Percentiles rank a stretch among this genome's conserved stretches.
Conservation (phyloP, 352 stramenopile species). For the Phytophthora lateralis region DNA sequence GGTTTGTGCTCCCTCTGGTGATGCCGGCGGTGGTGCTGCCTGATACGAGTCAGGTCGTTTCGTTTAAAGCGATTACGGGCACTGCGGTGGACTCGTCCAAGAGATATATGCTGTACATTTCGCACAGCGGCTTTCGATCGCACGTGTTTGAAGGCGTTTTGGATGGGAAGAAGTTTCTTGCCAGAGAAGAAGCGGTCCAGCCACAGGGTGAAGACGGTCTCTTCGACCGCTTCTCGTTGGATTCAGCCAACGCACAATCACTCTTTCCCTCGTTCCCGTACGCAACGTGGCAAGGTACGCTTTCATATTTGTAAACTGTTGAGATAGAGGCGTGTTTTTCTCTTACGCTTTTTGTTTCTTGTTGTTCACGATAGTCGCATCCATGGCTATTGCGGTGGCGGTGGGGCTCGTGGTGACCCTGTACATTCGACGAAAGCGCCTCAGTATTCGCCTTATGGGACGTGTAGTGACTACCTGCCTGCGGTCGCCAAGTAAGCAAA, state of each 20-base stretch:
- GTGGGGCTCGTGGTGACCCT: slow-evolving; percentile 56
- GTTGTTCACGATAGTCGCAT: slow-evolving; percentile 43
- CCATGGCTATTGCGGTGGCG: slow-evolving; percentile 48
- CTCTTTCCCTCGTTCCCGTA: slow-evolving; percentile 51
- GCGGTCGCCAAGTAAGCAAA: slow-evolving; percentile 14
- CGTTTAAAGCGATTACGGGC: slow-evolving; percentile 41
- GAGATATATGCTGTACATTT: slow-evolving; percentile 63
- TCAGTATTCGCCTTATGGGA: slow-evolving; percentile 20
- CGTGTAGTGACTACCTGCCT: slow-evolving; percentile 27
- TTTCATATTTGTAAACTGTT: background rate
- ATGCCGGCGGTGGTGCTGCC: slow-evolving; percentile 37
- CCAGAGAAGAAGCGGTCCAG: slow-evolving; percentile 38
- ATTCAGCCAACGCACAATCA: slow-evolving; percentile 28
- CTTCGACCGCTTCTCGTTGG: slow-evolving; percentile 40
- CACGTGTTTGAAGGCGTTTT: slow-evolving; percentile 59
- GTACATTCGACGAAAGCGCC: slow-evolving; percentile 58
- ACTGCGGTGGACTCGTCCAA: slow-evolving; percentile 29
- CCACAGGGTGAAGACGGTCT: slow-evolving; percentile 33
- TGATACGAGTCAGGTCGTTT: slow-evolving; percentile 25
- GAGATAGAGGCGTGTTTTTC: background rate
- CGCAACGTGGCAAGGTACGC: slow-evolving; percentile 60
- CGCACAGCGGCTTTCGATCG: slow-evolving; percentile 58
- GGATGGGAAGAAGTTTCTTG: slow-evolving; percentile 41
- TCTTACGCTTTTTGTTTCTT: slow-evolving; percentile 6
- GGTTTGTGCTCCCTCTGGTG: slow-evolving; percentile 40